These are phyloP conservation scores for Fimicolochytrium jonesii DNA, from an alignment of 192 early-diverging fungal genomes.

Conservation along the genomic window DNA sequence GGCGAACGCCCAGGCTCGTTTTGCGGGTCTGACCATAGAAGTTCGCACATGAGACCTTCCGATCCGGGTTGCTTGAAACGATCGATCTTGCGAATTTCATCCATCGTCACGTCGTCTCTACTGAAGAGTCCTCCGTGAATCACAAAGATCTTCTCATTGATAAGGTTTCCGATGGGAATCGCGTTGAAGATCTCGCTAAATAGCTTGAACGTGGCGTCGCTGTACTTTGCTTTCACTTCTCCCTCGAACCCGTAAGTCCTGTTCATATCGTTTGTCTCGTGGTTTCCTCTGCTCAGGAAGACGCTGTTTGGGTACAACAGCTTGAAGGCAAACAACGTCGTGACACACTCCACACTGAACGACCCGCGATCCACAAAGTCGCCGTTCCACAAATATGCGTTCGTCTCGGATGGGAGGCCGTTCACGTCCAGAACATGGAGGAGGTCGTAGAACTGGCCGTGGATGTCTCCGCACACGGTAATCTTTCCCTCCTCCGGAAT, in stretches of 20 bases:
- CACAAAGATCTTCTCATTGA: conserved; percentile 90
- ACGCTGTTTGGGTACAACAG: conserved; percentile 80
- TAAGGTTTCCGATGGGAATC: conserved; percentile 86
- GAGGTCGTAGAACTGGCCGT: conserved; percentile 98
- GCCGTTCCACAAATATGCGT: conserved; percentile 82
- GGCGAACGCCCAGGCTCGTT: conserved; percentile 71
- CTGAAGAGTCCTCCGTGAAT: conserved; percentile 95
- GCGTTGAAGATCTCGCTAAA: conserved; percentile 95
- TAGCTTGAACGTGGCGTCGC: conserved; percentile 84
- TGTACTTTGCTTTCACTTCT: conserved; percentile 93
- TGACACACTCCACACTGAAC: conserved; percentile 94
- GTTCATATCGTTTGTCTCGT: conserved; percentile 99
- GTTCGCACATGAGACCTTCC: conserved; percentile 85
- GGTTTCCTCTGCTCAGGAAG: conserved; percentile 92
- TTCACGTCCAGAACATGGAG: conserved; percentile 92
- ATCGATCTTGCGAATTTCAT: conserved; percentile 77
- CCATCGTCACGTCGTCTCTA: conserved; percentile 84
- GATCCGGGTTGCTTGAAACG: conserved; percentile 75
- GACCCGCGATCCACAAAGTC: conserved; percentile 99
- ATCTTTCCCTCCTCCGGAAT: conserved; percentile 71
- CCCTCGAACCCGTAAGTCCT: conserved; percentile 98
- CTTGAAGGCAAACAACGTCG: conserved; percentile 89
- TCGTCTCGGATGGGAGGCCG: conserved; percentile 77
- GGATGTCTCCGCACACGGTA: conserved; percentile 97
- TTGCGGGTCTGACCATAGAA: conserved; percentile 98